Base-by-base conservation (phyloP, 495 filamentous ascomycete species). In the Lepidopterella palustris region DNA sequence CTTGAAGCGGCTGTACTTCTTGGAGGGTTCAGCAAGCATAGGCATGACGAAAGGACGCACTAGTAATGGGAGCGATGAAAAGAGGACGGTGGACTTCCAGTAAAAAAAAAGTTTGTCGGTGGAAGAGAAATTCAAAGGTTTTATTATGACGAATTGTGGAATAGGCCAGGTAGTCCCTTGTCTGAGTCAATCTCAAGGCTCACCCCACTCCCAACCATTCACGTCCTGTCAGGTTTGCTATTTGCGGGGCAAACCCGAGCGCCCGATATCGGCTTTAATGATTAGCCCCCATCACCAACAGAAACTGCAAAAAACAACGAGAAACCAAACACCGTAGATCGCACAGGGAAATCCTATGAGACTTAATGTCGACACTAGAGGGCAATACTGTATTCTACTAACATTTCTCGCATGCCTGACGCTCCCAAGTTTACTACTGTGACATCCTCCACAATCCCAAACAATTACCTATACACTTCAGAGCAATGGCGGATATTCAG, bases 21-120 rank as follows among this genome's bases (percentile, higher is more conserved):
- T 87, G 28, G 88, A 95, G 29, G 93, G 93, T 71, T 96, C 88
- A 72, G 91, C 89, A 73, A 98, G 89, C 89, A 92, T 97, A 64
- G 64, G 64, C 66, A 69, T 68, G 53, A 20, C 60, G 63, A 27
- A 28, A 32, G 3, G 35, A 42, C 13, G 9, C 10, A 42, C 35
- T 42, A 2, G 35, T 3, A 42, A 13, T 42, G 35, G 9, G 3
- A 42, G 18, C 18, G 9, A 13, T 42, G 9, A 42, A n/a, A n/a
- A 42, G n/a, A 51, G 47, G 26, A 28, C 2, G 47, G 21, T n/a
- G 26, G 3, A 9, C 3, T 3, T 4, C 13, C 5, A 21, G 47
- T 9, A 21, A 21, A 51, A 42, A 42, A 42, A 42, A 42, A 10
- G n/a, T 10, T 51, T 51, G 35, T 3, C 10, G 18, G 13, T 2